A percentile compares a stretch with the other conserved stretches of the same genome.
phyloP scores from a whole-genome alignment of 768 basidiomycete genomes.

The Pisolithus tinctorius region DNA sequence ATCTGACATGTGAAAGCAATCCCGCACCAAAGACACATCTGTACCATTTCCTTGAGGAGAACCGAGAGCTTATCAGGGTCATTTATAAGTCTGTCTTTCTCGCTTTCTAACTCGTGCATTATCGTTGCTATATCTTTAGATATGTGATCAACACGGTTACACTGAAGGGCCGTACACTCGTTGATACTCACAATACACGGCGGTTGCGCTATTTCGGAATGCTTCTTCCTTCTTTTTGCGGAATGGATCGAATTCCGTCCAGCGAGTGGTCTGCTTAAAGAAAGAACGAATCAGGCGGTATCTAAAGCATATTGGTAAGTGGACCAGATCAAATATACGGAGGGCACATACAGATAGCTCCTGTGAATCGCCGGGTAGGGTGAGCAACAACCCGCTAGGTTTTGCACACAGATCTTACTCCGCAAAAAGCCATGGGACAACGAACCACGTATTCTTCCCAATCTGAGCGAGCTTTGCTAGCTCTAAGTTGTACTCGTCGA shows the following conservation, averaged over 20 bases:
- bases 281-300: conserved; percentile 79
- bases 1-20: not conserved
- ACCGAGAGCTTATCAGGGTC: conserved; percentile 52
- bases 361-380: conserved; percentile 27
- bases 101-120: conserved; percentile 56
- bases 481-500: conserved; percentile 72
- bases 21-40: conserved; percentile 74
- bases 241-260: conserved; percentile 83
- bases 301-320: conserved; percentile 30
- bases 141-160: not conserved
- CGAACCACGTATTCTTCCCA: conserved; percentile 75
- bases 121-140: conserved; percentile 62
- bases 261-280: conserved; percentile 60
- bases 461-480: conserved; percentile 43
- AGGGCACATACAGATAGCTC: conserved; percentile 59
- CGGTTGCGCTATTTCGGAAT: conserved; percentile 70
- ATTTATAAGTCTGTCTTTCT: conserved; percentile 36
- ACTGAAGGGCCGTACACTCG: not conserved
- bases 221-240: conserved; percentile 69
- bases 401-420: conserved; percentile 50
- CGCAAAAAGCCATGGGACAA: conserved; percentile 91
- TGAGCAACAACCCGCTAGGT: not conserved
- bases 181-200: conserved; percentile 62
- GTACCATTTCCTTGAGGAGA: conserved; percentile 78
- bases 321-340: not conserved